Percentiles rank a stretch among this genome's conserved stretches.
Evolutionary conservation across 1,284 basidiomycete genomes (phyloP).

Genomic region (Rhodotorula sp.): DNA sequence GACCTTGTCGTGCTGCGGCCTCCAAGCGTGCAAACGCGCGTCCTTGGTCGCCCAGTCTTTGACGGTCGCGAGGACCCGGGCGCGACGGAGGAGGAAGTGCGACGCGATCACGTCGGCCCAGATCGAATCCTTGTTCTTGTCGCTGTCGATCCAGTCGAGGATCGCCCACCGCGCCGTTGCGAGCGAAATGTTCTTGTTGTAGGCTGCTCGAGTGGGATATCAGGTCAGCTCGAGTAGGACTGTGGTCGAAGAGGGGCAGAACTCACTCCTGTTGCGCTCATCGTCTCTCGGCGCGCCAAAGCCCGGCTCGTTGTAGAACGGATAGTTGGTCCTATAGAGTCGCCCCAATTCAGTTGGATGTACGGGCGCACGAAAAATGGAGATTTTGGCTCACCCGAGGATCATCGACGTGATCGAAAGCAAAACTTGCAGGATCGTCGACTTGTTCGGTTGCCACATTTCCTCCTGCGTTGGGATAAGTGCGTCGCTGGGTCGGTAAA

Average conservation of each 20-base stretch:
- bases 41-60: conserved; percentile 6
- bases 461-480: conserved; percentile 50
- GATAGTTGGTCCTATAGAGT: conserved; percentile 50
- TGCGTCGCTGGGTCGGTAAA: not conserved
- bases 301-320: conserved; percentile 59
- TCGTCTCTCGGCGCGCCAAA: conserved; percentile 11
- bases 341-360: not conserved
- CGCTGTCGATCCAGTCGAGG: conserved; percentile 18
- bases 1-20: conserved; percentile 4
- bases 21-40: conserved; percentile 16
- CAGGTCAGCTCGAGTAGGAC: not conserved
- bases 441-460: conserved; percentile 53
- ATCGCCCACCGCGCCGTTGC: conserved; percentile 24
- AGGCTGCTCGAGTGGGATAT: not conserved
- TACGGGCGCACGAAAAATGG: not conserved
- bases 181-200: conserved; percentile 28
- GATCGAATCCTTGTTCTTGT: conserved; percentile 14
- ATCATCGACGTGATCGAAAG: conserved; percentile 63
- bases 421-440: conserved; percentile 52
- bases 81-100: conserved; percentile 18
- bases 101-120: conserved; percentile 26
- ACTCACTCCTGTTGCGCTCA: conserved; percentile 13
- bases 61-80: conserved; percentile 2
- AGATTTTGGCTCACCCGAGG: conserved; percentile 44
- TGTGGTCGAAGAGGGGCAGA: not conserved